These are phyloP conservation scores for Jamesozyma hellenica DNA, from an alignment of 805 yeast genomes.

Conservation along the genomic window DNA sequence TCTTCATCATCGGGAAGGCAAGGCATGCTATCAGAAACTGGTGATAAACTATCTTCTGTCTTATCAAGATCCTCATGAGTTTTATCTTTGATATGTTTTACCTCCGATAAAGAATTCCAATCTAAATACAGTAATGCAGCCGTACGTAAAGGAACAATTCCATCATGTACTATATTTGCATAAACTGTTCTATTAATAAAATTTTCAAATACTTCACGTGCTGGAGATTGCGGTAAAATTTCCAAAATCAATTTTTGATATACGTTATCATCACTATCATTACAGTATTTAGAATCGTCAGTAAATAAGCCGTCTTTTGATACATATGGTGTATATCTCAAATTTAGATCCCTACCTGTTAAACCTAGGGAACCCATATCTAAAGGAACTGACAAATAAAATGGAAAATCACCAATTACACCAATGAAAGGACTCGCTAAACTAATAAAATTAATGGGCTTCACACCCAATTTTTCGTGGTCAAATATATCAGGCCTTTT, in stretches of 20 bases:
- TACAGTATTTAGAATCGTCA: slow-evolving; percentile 4
- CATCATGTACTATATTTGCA: slow-evolving; percentile 87
- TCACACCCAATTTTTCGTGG: slow-evolving; percentile 27
- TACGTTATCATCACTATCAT: slow-evolving; percentile 7
- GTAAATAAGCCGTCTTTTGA: slow-evolving; percentile 21
- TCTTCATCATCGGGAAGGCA: neutral
- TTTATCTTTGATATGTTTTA: slow-evolving; percentile 29
- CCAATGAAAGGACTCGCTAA: slow-evolving; percentile 88
- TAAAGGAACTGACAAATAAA: slow-evolving; percentile 71
- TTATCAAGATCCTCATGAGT: neutral
- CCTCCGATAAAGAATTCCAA: slow-evolving; percentile 61
- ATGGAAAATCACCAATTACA: slow-evolving; percentile 77
- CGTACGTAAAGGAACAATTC: slow-evolving; percentile 89
- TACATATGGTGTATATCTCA: slow-evolving; percentile 35
- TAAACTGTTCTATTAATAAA: slow-evolving; percentile 71
- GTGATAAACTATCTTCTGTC: neutral
- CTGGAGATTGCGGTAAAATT: slow-evolving; percentile 66
- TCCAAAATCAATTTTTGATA: slow-evolving; percentile 50
- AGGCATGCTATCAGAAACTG: neutral
- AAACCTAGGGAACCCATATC: slow-evolving; percentile 85
- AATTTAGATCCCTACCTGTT: slow-evolving; percentile 84
- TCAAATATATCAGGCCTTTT: slow-evolving; percentile 62
- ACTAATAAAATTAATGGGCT: slow-evolving; percentile 71
- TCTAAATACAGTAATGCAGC: slow-evolving; percentile 78
- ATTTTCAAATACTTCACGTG: slow-evolving; percentile 48